These are phyloP conservation scores for Discostella stelligera DNA, from an alignment of 352 stramenopile genomes.

Conservation along the genomic window DNA sequence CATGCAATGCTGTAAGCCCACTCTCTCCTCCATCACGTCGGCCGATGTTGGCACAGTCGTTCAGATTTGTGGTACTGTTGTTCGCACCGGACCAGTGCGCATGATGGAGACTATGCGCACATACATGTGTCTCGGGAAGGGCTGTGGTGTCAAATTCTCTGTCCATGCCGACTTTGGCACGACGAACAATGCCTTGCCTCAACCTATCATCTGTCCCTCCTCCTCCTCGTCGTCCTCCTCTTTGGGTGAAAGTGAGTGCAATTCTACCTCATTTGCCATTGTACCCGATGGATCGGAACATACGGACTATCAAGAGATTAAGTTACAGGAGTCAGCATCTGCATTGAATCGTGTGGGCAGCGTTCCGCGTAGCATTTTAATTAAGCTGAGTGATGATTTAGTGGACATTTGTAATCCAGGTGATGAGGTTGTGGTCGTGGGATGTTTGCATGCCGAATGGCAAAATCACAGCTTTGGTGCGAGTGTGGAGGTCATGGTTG, in stretches of 20 bases:
- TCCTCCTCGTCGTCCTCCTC: constrained; percentile 26
- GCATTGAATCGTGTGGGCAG: constrained; percentile 82
- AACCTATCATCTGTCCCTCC: constrained; percentile 79
- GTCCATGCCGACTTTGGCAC: constrained; percentile 88
- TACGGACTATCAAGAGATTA: constrained; percentile 92
- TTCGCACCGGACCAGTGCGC: constrained; percentile 89
- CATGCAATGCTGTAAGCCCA: constrained; percentile 84
- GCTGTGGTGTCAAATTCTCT: constrained; percentile 85
- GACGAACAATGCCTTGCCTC: constrained; percentile 87
- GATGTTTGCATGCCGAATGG: constrained; percentile 92
- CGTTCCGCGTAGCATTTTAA: constrained; percentile 91
- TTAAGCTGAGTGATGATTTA: constrained; percentile 92
- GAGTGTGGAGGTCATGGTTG: constrained; percentile 88
- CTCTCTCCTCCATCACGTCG: constrained; percentile 87
- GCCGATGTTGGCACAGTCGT: constrained; percentile 87
- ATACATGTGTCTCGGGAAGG: constrained; percentile 86
- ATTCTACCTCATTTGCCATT: constrained; percentile 82
- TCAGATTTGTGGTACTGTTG: constrained; percentile 85
- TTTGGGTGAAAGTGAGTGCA: constrained; percentile 79
- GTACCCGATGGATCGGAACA: constrained; percentile 60
- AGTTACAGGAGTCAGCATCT: constrained; percentile 89
- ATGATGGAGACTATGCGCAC: constrained; percentile 90
- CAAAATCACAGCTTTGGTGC: constrained; percentile 61
- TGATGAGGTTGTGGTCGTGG: constrained; percentile 92
- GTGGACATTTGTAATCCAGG: constrained; percentile 89